phyloP scores from a whole-genome alignment of 23 red algal genomes.

The Rhodosorus marinus region DNA sequence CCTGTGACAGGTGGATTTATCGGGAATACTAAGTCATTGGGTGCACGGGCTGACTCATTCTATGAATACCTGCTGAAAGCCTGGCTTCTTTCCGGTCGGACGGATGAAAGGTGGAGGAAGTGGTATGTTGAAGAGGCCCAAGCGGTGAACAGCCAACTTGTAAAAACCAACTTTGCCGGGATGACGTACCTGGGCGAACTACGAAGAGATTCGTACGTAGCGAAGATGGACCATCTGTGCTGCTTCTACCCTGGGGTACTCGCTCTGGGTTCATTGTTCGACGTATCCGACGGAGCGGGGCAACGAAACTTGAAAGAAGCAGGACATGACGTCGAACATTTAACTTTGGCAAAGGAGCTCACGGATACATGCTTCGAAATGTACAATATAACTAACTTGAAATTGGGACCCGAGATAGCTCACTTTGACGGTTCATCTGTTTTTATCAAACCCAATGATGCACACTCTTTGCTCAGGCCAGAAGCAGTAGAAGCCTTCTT shows the following conservation, averaged over 20 bases:
- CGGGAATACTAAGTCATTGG: too few species aligned
- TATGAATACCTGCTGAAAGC: background rate
- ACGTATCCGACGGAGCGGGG: slow-evolving; percentile 9
- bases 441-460: background rate
- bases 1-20: background rate
- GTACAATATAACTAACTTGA: too few species aligned
- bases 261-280: slow-evolving; percentile 23
- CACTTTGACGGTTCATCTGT: too few species aligned
- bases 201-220: background rate
- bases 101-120: background rate
- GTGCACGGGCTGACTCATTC: background rate
- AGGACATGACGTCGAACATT: too few species aligned
- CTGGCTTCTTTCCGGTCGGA: background rate
- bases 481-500: background rate
- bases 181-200: background rate
- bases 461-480: background rate
- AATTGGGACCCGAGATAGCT: too few species aligned
- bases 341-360: too few species aligned
- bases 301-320: too few species aligned
- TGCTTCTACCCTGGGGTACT: slow-evolving; percentile 31
- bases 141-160: background rate
- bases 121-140: background rate
- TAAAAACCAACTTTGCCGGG: background rate
- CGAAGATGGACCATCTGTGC: slow-evolving; percentile 26
- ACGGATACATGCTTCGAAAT: too few species aligned